These are phyloP conservation scores for Croton setiger DNA, from an alignment of 441 rosid genomes.

Conservation along the genomic window DNA sequence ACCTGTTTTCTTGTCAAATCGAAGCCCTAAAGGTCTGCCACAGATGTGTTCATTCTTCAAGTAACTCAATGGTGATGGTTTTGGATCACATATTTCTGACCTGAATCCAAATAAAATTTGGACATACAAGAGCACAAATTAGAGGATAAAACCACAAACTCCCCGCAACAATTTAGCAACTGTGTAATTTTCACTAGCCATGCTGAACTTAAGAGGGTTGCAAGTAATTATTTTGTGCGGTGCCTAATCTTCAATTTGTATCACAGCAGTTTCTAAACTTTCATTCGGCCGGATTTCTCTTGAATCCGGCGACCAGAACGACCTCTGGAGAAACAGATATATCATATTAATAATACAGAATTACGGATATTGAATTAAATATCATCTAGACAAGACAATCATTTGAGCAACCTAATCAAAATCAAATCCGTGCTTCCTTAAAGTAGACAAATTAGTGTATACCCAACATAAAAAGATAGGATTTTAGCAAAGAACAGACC, in stretches of 20 bases:
- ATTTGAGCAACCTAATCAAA: neutral
- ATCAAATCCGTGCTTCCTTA: neutral
- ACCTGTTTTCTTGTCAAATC: constrained; percentile 69
- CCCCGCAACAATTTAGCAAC: neutral
- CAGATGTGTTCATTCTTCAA: constrained; percentile 84
- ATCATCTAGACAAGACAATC: neutral
- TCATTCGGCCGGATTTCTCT: too few species aligned
- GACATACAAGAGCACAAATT: neutral
- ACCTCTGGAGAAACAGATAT: neutral
- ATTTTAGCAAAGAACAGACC: constrained; percentile 32
- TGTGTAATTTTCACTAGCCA: too few species aligned
- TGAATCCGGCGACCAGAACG: too few species aligned
- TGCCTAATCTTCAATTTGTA: too few species aligned
- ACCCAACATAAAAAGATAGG: neutral
- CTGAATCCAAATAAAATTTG: constrained; percentile 33
- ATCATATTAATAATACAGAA: neutral
- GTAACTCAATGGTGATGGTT: constrained; percentile 58
- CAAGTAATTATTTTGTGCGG: too few species aligned
- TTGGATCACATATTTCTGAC: constrained; percentile 66
- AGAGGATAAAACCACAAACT: neutral
- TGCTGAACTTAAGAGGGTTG: too few species aligned
- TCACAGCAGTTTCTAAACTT: too few species aligned
- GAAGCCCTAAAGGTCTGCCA: constrained; percentile 88
- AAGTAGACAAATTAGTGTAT: too few species aligned
- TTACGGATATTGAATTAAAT: neutral